Percentiles rank a stretch among this genome's conserved stretches.
Conservation (phyloP, 768 basidiomycete genomes). For the Amanita jacksonii region DNA sequence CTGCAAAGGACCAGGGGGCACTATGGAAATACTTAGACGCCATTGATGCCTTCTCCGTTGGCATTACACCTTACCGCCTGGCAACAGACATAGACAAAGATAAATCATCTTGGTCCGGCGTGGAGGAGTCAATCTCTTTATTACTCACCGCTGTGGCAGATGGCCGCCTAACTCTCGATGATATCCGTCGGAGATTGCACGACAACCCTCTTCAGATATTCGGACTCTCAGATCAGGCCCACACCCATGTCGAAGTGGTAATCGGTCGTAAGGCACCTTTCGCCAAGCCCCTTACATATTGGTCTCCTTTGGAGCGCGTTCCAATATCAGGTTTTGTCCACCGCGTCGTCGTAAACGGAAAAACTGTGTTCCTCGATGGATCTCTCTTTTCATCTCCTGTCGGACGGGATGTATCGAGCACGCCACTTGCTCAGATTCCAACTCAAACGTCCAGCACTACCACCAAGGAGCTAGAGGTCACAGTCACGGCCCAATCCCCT, state of each 20-base stretch:
- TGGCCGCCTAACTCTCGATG: slow-evolving; percentile 72
- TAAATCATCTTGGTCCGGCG: slow-evolving; percentile 65
- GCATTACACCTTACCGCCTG: slow-evolving; percentile 71
- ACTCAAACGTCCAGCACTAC: slow-evolving; percentile 8
- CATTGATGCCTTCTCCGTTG: slow-evolving; percentile 89
- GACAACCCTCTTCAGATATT: slow-evolving; percentile 94
- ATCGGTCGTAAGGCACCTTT: slow-evolving; percentile 66
- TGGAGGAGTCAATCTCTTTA: slow-evolving; percentile 81
- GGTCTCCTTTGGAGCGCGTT: slow-evolving; percentile 76
- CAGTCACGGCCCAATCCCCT: not conserved
- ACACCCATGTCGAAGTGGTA: slow-evolving; percentile 90
- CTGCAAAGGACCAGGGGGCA: slow-evolving; percentile 64
- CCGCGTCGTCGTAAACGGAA: slow-evolving; percentile 82
- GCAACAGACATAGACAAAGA: slow-evolving; percentile 51
- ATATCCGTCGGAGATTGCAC: slow-evolving; percentile 72
- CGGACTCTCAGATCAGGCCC: slow-evolving; percentile 74
- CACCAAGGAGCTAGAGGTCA: not conserved
- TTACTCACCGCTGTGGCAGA: slow-evolving; percentile 78
- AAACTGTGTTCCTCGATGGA: slow-evolving; percentile 88
- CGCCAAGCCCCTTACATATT: slow-evolving; percentile 36
- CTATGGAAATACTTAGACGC: slow-evolving; percentile 79
- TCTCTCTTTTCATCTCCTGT: slow-evolving; percentile 44
- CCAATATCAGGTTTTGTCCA: slow-evolving; percentile 70
- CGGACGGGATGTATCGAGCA: slow-evolving; percentile 67
- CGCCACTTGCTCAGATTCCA: slow-evolving; percentile 35